These are phyloP conservation scores for Akanthomyces lecanii DNA, from an alignment of 2,329 filamentous ascomycete genomes.

Conservation along the genomic window DNA sequence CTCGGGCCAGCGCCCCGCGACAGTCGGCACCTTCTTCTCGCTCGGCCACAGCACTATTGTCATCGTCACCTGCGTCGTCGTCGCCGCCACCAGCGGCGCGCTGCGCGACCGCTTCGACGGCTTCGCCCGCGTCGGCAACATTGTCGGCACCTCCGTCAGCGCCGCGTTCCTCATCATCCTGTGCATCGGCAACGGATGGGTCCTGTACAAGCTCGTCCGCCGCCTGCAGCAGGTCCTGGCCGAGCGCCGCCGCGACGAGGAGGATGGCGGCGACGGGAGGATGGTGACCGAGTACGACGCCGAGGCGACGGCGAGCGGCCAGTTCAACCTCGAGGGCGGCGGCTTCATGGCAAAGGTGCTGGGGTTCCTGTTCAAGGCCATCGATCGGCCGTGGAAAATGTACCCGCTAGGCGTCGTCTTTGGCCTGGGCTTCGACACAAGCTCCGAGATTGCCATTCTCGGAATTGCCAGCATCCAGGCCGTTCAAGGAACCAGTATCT, in stretches of 20 bases:
- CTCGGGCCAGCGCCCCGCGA: conserved; percentile 78
- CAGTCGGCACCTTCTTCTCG: conserved; percentile 91
- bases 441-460: conserved; percentile 85
- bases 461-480: conserved; percentile 88
- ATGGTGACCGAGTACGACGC: conserved; percentile 26
- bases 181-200: conserved; percentile 79
- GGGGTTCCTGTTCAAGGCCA: conserved; percentile 69
- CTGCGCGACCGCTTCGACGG: conserved; percentile 75
- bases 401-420: conserved; percentile 85
- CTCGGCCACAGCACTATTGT: conserved; percentile 93
- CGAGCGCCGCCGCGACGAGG: conserved; percentile 23
- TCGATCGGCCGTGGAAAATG: conserved; percentile 88
- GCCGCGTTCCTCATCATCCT: conserved; percentile 79
- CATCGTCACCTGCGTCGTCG: conserved; percentile 81
- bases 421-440: conserved; percentile 92
- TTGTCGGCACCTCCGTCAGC: conserved; percentile 84
- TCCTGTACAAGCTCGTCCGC: conserved; percentile 71
- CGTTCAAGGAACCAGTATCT: conserved; percentile 80
- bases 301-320: conserved; percentile 34
- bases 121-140: conserved; percentile 76
- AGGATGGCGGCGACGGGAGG: conserved; percentile 26
- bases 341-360: conserved; percentile 72
- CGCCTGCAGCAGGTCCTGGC: conserved; percentile 61
- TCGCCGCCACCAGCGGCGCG: conserved; percentile 84
- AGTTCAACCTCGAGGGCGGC: conserved; percentile 68